Conservation (phyloP, 179 eudicot species). For the Silene vulgaris region DNA sequence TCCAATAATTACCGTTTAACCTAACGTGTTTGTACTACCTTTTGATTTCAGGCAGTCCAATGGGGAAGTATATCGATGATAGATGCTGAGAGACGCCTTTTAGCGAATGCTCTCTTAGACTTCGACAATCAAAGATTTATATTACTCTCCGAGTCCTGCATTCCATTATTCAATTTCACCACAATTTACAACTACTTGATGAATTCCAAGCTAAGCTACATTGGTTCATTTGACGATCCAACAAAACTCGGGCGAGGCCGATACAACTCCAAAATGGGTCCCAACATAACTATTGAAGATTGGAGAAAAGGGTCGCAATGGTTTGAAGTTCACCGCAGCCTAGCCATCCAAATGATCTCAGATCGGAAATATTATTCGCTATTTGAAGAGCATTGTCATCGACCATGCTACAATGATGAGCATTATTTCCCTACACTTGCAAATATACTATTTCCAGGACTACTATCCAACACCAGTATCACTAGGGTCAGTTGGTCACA, state of each 20-base stretch:
- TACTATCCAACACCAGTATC: slow-evolving; percentile 35
- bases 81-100: slow-evolving; percentile 60
- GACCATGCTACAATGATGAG: slow-evolving; percentile 58
- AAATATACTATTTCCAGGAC: slow-evolving; percentile 26
- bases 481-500: slow-evolving; percentile 60
- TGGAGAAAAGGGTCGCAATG: slow-evolving; percentile 80
- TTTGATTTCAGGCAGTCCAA: slow-evolving; percentile 38
- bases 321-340: slow-evolving; percentile 50
- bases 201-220: slow-evolving; percentile 37
- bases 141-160: slow-evolving; percentile 68
- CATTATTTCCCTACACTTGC: slow-evolving; percentile 61
- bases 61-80: slow-evolving; percentile 75
- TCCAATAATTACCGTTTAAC: too few species aligned
- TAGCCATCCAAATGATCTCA: slow-evolving; percentile 37
- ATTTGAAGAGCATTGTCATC: slow-evolving; percentile 38
- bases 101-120: slow-evolving; percentile 63
- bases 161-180: slow-evolving; percentile 69
- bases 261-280: slow-evolving; percentile 51
- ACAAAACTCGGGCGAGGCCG: slow-evolving; percentile 47
- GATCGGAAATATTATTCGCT: slow-evolving; percentile 42
- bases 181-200: slow-evolving; percentile 47
- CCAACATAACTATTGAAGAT: slow-evolving; percentile 36
- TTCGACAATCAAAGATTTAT: slow-evolving; percentile 59
- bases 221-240: slow-evolving; percentile 40
- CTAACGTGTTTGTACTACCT: not conserved